These are phyloP conservation scores for Catenaria anguillulae DNA, from an alignment of 371 early-diverging fungal genomes.

Conservation along the genomic window DNA sequence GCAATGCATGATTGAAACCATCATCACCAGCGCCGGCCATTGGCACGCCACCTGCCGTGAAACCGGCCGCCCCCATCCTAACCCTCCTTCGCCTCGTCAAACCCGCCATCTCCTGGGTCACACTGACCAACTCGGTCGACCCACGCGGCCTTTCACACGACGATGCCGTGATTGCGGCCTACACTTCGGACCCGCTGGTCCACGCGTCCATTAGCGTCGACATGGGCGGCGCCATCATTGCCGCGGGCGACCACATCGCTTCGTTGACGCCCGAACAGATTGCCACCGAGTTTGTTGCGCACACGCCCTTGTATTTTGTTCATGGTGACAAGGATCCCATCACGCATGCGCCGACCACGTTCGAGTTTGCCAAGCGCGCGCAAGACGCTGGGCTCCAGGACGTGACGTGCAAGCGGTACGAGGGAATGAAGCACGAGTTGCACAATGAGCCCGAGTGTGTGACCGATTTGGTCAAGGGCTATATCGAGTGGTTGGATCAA, in stretches of 20 bases:
- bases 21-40: conserved; percentile 23
- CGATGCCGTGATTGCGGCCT: conserved; percentile 14
- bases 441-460: conserved; percentile 7
- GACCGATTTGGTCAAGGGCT: neutral
- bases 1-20: no score
- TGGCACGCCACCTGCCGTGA: conserved; percentile 11
- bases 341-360: conserved; percentile 15
- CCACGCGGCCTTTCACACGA: conserved; percentile 19
- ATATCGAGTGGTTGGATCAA: conserved; percentile 2
- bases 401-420: conserved; percentile 9
- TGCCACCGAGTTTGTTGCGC: conserved; percentile 20
- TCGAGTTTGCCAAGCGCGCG: conserved; percentile 14
- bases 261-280: neutral
- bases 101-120: neutral
- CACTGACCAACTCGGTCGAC: conserved; percentile 13
- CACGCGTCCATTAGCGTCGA: conserved; percentile 6
- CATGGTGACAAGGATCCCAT: conserved; percentile 24
- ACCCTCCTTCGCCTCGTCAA: neutral
- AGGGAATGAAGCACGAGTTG: conserved; percentile 5
- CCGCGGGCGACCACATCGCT: neutral
- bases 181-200: conserved; percentile 4
- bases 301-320: conserved; percentile 20
- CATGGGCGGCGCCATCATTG: conserved; percentile 11
- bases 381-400: conserved; percentile 20
- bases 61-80: conserved; percentile 15